Evolutionary conservation across 768 basidiomycete genomes (phyloP).

Genomic region (Gautieria morchelliformis): DNA sequence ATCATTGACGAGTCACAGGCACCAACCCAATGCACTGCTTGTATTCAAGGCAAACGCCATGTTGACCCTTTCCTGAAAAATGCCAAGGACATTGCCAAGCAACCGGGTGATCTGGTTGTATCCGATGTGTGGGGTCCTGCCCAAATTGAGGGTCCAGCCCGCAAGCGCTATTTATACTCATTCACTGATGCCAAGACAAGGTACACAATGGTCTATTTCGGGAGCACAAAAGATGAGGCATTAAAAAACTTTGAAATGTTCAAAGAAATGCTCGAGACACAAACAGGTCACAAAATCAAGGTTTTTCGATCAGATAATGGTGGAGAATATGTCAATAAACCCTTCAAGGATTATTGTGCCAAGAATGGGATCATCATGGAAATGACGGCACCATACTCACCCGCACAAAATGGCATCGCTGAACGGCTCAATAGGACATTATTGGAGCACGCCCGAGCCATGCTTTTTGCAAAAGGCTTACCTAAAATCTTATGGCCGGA

Average conservation of each 20-base stretch:
- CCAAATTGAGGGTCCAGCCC: neutral
- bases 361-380: conserved; percentile 23
- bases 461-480: neutral
- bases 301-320: neutral
- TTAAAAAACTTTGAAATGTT: neutral
- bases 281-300: neutral
- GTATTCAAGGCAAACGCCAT: neutral
- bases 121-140: neutral
- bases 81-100: neutral
- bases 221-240: neutral
- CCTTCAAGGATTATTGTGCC: conserved; percentile 15
- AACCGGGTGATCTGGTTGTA: neutral
- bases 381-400: conserved; percentile 26
- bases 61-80: neutral
- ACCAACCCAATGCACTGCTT: neutral
- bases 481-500: neutral
- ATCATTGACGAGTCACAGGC: neutral
- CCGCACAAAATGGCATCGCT: conserved; percentile 26
- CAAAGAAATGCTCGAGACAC: neutral
- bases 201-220: neutral
- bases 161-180: neutral
- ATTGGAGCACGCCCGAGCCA: neutral
- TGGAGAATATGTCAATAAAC: conserved; percentile 10
- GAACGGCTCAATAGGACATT: neutral
- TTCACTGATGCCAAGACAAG: neutral